These are phyloP conservation scores for Exophiala xenobiotica DNA, from an alignment of 2,329 filamentous ascomycete genomes.

Conservation along the genomic window DNA sequence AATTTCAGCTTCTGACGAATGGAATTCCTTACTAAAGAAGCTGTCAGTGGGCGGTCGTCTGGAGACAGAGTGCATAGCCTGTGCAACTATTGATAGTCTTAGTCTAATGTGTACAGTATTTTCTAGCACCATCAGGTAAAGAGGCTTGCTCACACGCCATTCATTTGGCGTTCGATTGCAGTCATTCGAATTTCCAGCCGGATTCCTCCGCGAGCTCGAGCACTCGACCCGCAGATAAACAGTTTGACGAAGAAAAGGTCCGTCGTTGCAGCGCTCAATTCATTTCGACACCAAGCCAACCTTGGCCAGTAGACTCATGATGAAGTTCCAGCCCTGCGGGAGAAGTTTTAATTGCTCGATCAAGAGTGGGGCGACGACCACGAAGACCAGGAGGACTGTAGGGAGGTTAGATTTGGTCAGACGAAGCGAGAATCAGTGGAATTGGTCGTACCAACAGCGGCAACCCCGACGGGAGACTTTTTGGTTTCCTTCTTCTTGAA, in stretches of 20 bases:
- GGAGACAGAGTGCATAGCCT: not conserved
- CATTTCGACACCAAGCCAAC: constrained; percentile 27
- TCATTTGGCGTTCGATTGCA: no score
- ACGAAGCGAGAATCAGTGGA: not conserved
- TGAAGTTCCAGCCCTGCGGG: constrained; percentile 42
- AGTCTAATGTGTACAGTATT: no score
- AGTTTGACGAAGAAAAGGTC: no score
- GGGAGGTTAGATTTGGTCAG: constrained; percentile 1
- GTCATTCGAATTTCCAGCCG: not conserved
- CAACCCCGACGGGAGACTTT: constrained; percentile 55
- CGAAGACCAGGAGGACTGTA: constrained; percentile 61
- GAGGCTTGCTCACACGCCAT: no score
- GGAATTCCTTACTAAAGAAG: constrained; percentile 79
- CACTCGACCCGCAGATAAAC: no score
- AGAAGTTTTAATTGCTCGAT: constrained; percentile 48
- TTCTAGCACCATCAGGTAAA: no score
- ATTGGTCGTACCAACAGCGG: constrained; percentile 61
- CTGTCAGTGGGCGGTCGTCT: not conserved
- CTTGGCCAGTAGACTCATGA: constrained; percentile 27
- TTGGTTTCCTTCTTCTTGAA: constrained; percentile 50
- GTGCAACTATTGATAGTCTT: no score
- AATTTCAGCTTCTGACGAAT: constrained; percentile 96
- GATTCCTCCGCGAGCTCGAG: not conserved
- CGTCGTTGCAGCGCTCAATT: constrained; percentile 3
- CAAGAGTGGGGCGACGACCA: constrained; percentile 60